Evolutionary conservation across 2,329 filamentous ascomycete genomes (phyloP), one percentile per base, ranked within the genome.

Genomic region (Ascochyta viciae-villosae): DNA sequence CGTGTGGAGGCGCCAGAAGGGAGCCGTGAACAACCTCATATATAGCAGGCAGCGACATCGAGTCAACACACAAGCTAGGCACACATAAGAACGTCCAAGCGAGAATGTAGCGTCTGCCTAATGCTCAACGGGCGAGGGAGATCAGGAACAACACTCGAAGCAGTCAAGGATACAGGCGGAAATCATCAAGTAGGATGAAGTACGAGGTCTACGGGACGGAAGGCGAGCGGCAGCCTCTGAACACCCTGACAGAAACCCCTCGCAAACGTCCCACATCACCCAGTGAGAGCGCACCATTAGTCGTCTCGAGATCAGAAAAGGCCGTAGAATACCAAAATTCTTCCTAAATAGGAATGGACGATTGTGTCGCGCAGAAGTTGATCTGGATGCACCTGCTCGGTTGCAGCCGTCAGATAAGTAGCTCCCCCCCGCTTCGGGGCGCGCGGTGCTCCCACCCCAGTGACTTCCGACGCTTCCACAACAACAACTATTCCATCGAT

Each of bases 271-370:
- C 58, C 62, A 54, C 54, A 54, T 57, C 60, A 56, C 57, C 63
- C 62, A 63, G 53, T 63, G 61, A 64, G 63, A 61, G 56, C 50
- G 61, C 64, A 55, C 48, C 55, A 48, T 55, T 51, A 41, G 49
- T 57, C 26, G 57, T 57, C 55, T 52, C 48, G 35, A 62, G 65
- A 71, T 68, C 65, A 67, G 65, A 62, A 62, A 58, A 63, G 58
- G 52, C 58, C 55, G 54, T 58, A 58, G 37, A 59, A 57, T 57
- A 63, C 39, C 52, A 60, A 55, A 66, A 66, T 65, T 67, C 65
- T 72, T 70, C 70, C 70, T 67, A 66, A 67, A 59, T 53, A 61
- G 66, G 70, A 62, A 64, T 65, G 66, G 70, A 65, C 60, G 60
- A 58, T 44, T 58, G 44, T 54, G 58, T 52, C 60, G 58, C 51